These are phyloP conservation scores for Fusarium pininemorale DNA, from an alignment of 2,329 filamentous ascomycete genomes.

Conservation along the genomic window DNA sequence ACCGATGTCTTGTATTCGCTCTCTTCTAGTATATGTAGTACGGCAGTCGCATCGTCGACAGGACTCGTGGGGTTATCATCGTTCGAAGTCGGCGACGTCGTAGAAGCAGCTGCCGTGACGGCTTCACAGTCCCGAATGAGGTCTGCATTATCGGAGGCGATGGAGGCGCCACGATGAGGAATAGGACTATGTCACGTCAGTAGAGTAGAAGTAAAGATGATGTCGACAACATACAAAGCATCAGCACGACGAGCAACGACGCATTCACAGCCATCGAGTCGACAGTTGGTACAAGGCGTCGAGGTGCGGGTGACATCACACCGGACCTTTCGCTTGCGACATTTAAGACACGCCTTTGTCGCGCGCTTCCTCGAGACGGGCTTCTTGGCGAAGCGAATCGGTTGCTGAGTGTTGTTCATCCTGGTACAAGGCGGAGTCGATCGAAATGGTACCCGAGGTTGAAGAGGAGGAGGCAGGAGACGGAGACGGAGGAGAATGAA, in stretches of 20 bases:
- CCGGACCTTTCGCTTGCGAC: conserved; percentile 34
- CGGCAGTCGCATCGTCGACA: conserved; percentile 1
- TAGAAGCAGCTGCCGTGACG: conserved; percentile 3
- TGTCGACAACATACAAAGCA: conserved; percentile 4
- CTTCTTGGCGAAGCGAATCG: conserved; percentile 34
- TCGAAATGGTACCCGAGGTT: conserved; percentile 14
- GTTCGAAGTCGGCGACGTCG: conserved; percentile 8
- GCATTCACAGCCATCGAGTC: conserved; percentile 30
- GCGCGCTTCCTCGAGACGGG: conserved; percentile 32
- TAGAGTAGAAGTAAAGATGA: fast-evolving
- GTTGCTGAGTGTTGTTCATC: conserved; percentile 27
- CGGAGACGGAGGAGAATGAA: not conserved
- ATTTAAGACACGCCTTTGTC: conserved; percentile 35
- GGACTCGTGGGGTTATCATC: conserved; percentile 3
- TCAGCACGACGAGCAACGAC: conserved; percentile 22
- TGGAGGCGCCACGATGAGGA: not conserved
- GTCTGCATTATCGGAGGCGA: not conserved
- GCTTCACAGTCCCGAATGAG: conserved; percentile 4
- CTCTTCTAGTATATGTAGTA: not conserved
- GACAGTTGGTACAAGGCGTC: conserved; percentile 35
- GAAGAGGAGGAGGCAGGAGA: not conserved
- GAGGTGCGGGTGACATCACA: conserved; percentile 36
- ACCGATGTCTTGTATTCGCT: not conserved
- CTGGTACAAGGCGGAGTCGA: conserved; percentile 1
- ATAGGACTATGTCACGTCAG: conserved; percentile 1